A percentile compares a stretch with the other conserved stretches of the same genome.
Evolutionary conservation across 2,329 filamentous ascomycete species (phyloP).

Genomic region (Penicillium sp.): DNA sequence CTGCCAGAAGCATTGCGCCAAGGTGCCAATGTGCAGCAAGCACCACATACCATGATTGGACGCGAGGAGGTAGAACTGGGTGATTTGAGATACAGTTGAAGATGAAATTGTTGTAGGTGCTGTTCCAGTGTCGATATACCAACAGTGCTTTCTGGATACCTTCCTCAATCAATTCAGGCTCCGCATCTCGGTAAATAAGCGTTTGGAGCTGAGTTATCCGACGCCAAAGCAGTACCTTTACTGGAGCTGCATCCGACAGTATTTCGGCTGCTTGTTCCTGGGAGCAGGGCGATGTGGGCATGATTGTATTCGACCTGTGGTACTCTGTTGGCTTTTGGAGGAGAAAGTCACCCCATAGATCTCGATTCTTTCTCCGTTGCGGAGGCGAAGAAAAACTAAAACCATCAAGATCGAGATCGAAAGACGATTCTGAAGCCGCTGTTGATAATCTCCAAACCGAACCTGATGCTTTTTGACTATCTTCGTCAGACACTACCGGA

Average conservation of each 20-base stretch:
- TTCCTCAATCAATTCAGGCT: not conserved
- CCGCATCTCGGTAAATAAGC: not conserved
- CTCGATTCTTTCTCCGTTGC: not conserved
- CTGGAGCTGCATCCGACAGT: not conserved
- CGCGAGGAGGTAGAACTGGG: conserved; percentile 54
- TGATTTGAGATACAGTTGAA: conserved; percentile 57
- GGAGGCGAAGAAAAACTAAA: not conserved
- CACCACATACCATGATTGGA: conserved; percentile 65
- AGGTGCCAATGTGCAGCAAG: conserved; percentile 64
- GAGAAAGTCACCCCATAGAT: not conserved
- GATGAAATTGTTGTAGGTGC: conserved; percentile 57
- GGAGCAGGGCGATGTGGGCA: not conserved
- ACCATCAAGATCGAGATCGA: conserved; percentile 3
- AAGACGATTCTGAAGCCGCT: not conserved
- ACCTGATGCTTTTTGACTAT: not conserved
- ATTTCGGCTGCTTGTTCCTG: conserved; percentile 3
- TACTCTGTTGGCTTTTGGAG: not conserved
- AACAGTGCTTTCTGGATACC: conserved; percentile 52
- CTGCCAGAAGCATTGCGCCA: conserved; percentile 59
- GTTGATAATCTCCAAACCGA: not conserved
- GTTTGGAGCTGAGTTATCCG: conserved; percentile 3
- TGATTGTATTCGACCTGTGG: not conserved
- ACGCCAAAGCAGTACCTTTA: conserved; percentile 1
- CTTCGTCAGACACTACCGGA: conserved; percentile 1
- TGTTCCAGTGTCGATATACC: conserved; percentile 61